Evolutionary conservation across 1,284 basidiomycete genomes (phyloP).

Genomic region (Peniophora sp.): DNA sequence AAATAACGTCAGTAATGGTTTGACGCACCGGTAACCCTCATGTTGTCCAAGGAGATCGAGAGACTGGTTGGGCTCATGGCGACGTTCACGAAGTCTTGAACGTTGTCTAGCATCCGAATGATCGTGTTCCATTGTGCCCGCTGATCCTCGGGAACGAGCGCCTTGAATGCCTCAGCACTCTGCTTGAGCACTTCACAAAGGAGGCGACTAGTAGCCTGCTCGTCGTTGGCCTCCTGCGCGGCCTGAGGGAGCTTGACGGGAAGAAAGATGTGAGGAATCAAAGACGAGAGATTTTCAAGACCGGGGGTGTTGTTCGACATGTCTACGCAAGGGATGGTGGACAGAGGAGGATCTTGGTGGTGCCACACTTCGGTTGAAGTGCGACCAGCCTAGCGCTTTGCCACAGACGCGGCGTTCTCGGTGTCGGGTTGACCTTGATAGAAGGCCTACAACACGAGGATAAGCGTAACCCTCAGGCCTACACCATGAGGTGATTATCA

Average conservation of each 20-base stretch:
- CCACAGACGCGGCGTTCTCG: too few species aligned
- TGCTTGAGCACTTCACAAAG: background rate
- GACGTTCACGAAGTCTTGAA: background rate
- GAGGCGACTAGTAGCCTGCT: background rate
- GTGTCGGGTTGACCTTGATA: too few species aligned
- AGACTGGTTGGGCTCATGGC: background rate
- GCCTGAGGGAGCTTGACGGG: slow-evolving; percentile 27
- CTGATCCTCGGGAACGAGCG: background rate
- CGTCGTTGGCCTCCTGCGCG: background rate
- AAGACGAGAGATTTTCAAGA: too few species aligned
- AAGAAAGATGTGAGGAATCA: slow-evolving; percentile 25
- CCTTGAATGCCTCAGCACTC: background rate
- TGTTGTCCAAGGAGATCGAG: background rate
- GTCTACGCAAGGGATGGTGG: too few species aligned
- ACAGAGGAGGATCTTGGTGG: too few species aligned
- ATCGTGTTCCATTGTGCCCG: background rate
- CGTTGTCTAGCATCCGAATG: background rate
- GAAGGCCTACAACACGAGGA: too few species aligned
- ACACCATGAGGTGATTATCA: too few species aligned
- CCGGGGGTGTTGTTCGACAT: too few species aligned
- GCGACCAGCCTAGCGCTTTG: too few species aligned
- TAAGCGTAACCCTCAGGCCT: too few species aligned
- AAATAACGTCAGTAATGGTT: background rate
- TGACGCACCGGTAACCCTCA: background rate
- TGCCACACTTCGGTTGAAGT: too few species aligned